phyloP scores from a whole-genome alignment of 2,329 filamentous ascomycete species.

The Pseudogymnoascus sp. region DNA sequence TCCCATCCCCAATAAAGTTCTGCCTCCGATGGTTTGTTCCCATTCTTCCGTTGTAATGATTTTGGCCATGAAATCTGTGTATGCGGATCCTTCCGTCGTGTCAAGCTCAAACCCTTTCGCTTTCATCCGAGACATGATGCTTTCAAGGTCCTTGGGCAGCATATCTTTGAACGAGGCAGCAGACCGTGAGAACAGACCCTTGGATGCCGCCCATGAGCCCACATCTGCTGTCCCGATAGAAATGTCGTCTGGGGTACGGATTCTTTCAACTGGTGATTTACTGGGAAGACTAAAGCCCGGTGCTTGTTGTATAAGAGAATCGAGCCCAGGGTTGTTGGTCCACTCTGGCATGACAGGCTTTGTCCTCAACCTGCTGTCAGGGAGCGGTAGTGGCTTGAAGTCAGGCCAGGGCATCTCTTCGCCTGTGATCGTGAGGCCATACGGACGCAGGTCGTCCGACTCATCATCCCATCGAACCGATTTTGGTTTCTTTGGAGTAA shows the following conservation, averaged over 20 bases:
- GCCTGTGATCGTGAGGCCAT: not conserved
- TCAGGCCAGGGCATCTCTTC: conserved; percentile 9
- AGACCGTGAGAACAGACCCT: not conserved
- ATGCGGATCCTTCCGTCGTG: not conserved
- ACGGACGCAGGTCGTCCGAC: not conserved
- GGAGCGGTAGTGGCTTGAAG: not conserved
- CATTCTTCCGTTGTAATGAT: conserved; percentile 36
- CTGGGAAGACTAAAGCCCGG: not conserved
- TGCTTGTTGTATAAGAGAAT: conserved; percentile 1
- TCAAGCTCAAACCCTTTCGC: conserved; percentile 14
- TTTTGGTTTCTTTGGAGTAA: conserved; percentile 1
- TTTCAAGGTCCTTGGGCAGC: conserved; percentile 26
- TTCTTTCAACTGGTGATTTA: not conserved
- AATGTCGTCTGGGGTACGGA: not conserved
- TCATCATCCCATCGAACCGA: not conserved
- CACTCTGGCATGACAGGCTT: conserved; percentile 8
- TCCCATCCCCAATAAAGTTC: conserved; percentile 27
- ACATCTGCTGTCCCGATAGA: not conserved
- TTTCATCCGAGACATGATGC: conserved; percentile 26
- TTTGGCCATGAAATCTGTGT: conserved; percentile 25
- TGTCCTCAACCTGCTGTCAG: not conserved
- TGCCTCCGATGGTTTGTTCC: conserved; percentile 34
- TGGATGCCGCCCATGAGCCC: not conserved
- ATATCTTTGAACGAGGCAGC: conserved; percentile 21
- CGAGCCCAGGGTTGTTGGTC: conserved; percentile 6